These are phyloP conservation scores for Pythium aphanidermatum DNA, from an alignment of 352 stramenopile genomes.

Conservation along the genomic window DNA sequence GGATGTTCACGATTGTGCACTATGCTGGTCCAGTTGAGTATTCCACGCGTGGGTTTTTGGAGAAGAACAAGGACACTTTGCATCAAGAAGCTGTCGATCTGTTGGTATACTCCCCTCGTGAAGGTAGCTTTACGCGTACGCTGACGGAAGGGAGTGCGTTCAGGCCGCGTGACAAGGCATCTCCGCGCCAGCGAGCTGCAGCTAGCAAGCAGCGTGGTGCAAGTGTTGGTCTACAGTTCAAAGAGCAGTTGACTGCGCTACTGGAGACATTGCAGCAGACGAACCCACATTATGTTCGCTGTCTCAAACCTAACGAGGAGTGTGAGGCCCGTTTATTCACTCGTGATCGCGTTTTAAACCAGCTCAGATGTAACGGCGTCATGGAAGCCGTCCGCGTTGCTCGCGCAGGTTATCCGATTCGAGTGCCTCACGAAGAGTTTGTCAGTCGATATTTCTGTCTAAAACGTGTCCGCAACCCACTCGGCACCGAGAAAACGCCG, in stretches of 20 bases:
- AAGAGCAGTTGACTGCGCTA: slow-evolving; percentile 70
- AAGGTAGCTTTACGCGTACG: slow-evolving; percentile 68
- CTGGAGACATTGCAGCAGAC: slow-evolving; percentile 67
- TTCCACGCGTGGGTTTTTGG: slow-evolving; percentile 61
- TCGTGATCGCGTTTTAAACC: slow-evolving; percentile 67
- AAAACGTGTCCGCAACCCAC: slow-evolving; percentile 40
- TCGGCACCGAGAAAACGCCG: slow-evolving; percentile 22
- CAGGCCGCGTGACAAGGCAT: slow-evolving; percentile 43
- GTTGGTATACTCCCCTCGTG: slow-evolving; percentile 57
- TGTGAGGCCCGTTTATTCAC: slow-evolving; percentile 55
- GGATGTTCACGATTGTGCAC: slow-evolving; percentile 73
- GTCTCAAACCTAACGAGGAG: slow-evolving; percentile 86
- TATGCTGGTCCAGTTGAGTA: slow-evolving; percentile 83
- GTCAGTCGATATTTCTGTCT: slow-evolving; percentile 71
- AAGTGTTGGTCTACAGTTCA: slow-evolving; percentile 85
- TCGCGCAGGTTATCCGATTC: slow-evolving; percentile 76
- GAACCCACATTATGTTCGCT: slow-evolving; percentile 86
- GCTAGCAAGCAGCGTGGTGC: slow-evolving; percentile 61
- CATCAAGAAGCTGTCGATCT: slow-evolving; percentile 80
- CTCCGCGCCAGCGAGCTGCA: slow-evolving; percentile 42
- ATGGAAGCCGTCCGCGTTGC: slow-evolving; percentile 85
- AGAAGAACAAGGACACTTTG: slow-evolving; percentile 86
- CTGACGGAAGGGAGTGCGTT: slow-evolving; percentile 62
- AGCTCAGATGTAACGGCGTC: slow-evolving; percentile 82
- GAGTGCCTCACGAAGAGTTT: slow-evolving; percentile 71